Evolutionary conservation across 805 yeast species (phyloP), one percentile per base, ranked within the genome.

Genomic region (Candida endomychidarum): DNA sequence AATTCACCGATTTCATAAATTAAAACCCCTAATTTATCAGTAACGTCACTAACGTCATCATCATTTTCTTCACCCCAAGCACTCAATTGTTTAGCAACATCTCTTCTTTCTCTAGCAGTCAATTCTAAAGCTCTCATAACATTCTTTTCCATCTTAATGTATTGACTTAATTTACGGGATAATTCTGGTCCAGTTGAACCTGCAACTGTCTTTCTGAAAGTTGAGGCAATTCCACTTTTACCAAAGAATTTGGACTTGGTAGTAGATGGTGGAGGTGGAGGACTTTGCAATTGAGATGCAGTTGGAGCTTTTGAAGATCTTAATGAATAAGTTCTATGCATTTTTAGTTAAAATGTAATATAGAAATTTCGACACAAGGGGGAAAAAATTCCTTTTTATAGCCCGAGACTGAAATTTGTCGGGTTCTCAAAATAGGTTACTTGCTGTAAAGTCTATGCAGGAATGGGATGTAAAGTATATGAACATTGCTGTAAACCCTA

Each of bases 291-390:
- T 70, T 91, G 96, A 51, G 96, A 80, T 45, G 98, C 98, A 42
- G 99, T 90, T 47, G 99, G 99, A 27, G 97, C 98, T 69, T 96
- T 86, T 41, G 83, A 66, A 56, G 89, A 82, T 80, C 99, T 89
- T 70, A 91, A 77, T 24, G 99, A 91, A 72, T 93, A 93, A 37
- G 99, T 91, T 83, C 97, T 86, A 78, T 91, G 97, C 99, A 93
- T 93, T 50, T 36, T 67, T 15, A 34, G 19, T 19, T 26, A 25
- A 21, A 20, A 9, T n/a, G 18, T n/a, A 11, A 21, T 18, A 5
- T 5, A 27, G 33, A 18, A 18, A 11, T 24, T 8, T 23, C 37
- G 37, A 16, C 35, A 20, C 24, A 32, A 15, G 35, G 35, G 31
- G 35, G 26, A 14, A 27, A 21, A 32, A 11, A 14, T 15, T 32